Evolutionary conservation across 345 rosid species (phyloP).

Genomic region (Brassica cretica): DNA sequence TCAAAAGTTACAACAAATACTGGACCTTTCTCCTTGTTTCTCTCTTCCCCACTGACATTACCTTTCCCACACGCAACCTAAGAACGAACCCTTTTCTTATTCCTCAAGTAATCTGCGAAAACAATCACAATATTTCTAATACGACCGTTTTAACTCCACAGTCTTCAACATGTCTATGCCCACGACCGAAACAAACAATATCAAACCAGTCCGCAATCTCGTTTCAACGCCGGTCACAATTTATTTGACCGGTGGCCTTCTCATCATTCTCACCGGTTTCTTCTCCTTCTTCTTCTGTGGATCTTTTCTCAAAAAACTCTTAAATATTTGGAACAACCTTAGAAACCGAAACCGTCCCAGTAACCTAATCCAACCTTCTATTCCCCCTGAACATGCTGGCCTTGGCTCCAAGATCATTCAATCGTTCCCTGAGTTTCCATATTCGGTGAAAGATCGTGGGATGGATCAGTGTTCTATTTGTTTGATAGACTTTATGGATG

Average conservation of each 20-base stretch:
- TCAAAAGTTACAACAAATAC: slow-evolving; percentile 23
- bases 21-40: slow-evolving; percentile 29
- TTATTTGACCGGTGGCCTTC: slow-evolving; percentile 51
- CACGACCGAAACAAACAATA: neutral
- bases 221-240: slow-evolving; percentile 51
- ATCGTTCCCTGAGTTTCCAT: slow-evolving; percentile 59
- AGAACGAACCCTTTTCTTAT: slow-evolving; percentile 21
- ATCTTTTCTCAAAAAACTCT: slow-evolving; percentile 47
- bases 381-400: slow-evolving; percentile 34
- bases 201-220: slow-evolving; percentile 19
- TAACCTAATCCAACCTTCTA: slow-evolving; percentile 19
- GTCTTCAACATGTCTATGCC: slow-evolving; percentile 34
- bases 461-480: slow-evolving; percentile 61
- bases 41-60: slow-evolving; percentile 30
- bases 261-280: slow-evolving; percentile 57
- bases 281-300: slow-evolving; percentile 59
- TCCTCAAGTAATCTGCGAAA: slow-evolving; percentile 25
- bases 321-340: slow-evolving; percentile 37
- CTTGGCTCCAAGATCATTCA: slow-evolving; percentile 58
- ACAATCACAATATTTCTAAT: slow-evolving; percentile 3
- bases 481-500: slow-evolving; percentile 60
- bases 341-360: slow-evolving; percentile 44
- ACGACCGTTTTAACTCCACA: slow-evolving; percentile 28
- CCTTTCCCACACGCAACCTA: slow-evolving; percentile 25
- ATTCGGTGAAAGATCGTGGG: slow-evolving; percentile 49